Base-by-base conservation (phyloP, 129 eudicot genomes). In the Deinandra increscens region DNA sequence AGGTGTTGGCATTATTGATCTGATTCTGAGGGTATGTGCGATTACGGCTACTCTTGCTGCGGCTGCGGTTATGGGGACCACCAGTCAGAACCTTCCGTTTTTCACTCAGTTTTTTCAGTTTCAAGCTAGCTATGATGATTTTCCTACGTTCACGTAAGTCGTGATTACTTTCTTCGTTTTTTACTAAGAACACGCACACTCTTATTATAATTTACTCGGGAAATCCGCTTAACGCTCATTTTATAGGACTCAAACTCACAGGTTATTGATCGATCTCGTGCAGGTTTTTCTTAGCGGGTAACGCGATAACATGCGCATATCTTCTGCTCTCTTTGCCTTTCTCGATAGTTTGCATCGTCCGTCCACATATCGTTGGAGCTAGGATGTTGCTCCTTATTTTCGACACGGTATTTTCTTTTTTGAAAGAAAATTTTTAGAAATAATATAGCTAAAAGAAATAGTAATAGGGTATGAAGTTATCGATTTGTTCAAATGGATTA, bases 121-220 rank as follows among this genome's bases (percentile, higher is more conserved):
- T 53, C 90, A 82, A 71, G 88, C 88, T 13, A 80, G 84, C 80
- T 88, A 82, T 17, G 84, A 84, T 17, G 88, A 88, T 72, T 80
- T 88, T 68, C 95, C 95, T 7, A 72, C 90, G 13, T 88, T 88
- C 79, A 79, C 90, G 90, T 88, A 87, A 8, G 75, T 64, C 4
- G 5, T 15, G 0, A 4, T 2, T 11, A 34, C 22, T 38, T 43
- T 43, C 0, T 61, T n/a, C n/a, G n/a, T n/a, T n/a, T n/a, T n/a
- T n/a, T n/a, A n/a, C n/a, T n/a, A n/a, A n/a, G n/a, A n/a, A n/a
- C n/a, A n/a, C n/a, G n/a, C n/a, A n/a, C n/a, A n/a, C n/a, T n/a
- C n/a, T n/a, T n/a, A n/a, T n/a, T n/a, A n/a, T n/a, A n/a, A n/a
- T n/a, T n/a, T n/a, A n/a, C n/a, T n/a, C n/a, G n/a, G n/a, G n/a